Evolutionary conservation across 495 filamentous ascomycete species (phyloP).

Genomic region (Xylaria telfairii): DNA sequence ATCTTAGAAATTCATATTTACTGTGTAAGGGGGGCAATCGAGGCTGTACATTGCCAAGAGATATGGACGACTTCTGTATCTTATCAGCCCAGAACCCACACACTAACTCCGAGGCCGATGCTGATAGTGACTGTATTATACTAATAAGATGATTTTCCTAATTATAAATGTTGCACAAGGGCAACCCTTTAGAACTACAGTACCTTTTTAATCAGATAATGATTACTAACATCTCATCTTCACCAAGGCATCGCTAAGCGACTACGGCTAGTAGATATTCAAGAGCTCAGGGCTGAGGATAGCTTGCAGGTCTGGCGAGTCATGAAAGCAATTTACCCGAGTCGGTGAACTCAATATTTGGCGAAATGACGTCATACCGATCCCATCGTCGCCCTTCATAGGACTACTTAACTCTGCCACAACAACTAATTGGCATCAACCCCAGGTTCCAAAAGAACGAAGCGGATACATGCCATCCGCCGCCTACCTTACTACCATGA

Average conservation of each 20-base stretch:
- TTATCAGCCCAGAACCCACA: neutral
- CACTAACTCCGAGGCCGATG: conserved; percentile 11
- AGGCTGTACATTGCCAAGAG: conserved; percentile 6
- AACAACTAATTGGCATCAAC: neutral
- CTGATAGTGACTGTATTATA: neutral
- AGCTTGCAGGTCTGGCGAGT: neutral
- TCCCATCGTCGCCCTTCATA: no score
- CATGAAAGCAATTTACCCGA: neutral
- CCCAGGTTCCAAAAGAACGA: neutral
- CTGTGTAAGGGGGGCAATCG: neutral
- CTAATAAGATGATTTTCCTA: conserved; percentile 6
- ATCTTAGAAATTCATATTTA: neutral
- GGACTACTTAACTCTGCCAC: neutral
- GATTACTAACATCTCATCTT: conserved; percentile 6
- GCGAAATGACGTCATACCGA: neutral
- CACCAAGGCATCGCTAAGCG: neutral
- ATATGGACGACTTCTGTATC: neutral
- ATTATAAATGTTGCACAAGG: neutral
- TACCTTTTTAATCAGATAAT: neutral
- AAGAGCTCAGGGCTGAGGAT: neutral
- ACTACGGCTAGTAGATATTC: neutral
- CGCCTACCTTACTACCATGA: neutral
- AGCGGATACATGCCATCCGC: conserved; percentile 1
- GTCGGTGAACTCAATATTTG: neutral
- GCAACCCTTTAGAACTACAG: neutral